Evolutionary conservation across 1,284 basidiomycete species (phyloP).

Genomic region (Irpex sp.): DNA sequence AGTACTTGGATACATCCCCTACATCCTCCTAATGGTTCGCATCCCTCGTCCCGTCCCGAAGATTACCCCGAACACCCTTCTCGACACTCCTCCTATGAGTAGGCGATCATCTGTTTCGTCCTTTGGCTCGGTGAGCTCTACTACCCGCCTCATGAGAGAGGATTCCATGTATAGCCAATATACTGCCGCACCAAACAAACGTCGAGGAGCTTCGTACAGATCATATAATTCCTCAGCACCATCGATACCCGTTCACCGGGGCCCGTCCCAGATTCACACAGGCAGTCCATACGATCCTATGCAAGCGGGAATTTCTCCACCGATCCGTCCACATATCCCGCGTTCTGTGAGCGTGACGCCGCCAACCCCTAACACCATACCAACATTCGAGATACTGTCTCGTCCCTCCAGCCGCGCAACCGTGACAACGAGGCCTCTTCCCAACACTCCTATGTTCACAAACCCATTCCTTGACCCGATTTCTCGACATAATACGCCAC

Average conservation of each 20-base stretch:
- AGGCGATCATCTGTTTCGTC: conserved; percentile 16
- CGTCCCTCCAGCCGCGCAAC: background rate
- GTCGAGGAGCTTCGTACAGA: background rate
- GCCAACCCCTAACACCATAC: background rate
- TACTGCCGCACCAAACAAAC: background rate
- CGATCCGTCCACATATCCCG: background rate
- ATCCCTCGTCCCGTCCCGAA: conserved; percentile 23
- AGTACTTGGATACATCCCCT: conserved; percentile 31
- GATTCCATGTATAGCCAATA: conserved; percentile 9
- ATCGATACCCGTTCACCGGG: background rate
- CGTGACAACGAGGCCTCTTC: conserved; percentile 3
- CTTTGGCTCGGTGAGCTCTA: conserved; percentile 18
- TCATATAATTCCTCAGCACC: background rate
- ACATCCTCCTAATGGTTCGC: conserved; percentile 28
- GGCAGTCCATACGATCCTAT: background rate
- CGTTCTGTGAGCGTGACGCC: background rate
- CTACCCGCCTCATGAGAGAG: conserved; percentile 15
- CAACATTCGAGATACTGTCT: background rate
- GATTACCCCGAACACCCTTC: conserved; percentile 20
- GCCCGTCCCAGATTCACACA: background rate
- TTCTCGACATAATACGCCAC: conserved; percentile 18
- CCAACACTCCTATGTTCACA: conserved; percentile 11
- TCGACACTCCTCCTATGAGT: conserved; percentile 10
- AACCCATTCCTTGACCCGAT: conserved; percentile 22
- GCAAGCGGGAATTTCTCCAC: background rate